Conservation (phyloP, 441 rosid species). For the Populus hybrid region DNA sequence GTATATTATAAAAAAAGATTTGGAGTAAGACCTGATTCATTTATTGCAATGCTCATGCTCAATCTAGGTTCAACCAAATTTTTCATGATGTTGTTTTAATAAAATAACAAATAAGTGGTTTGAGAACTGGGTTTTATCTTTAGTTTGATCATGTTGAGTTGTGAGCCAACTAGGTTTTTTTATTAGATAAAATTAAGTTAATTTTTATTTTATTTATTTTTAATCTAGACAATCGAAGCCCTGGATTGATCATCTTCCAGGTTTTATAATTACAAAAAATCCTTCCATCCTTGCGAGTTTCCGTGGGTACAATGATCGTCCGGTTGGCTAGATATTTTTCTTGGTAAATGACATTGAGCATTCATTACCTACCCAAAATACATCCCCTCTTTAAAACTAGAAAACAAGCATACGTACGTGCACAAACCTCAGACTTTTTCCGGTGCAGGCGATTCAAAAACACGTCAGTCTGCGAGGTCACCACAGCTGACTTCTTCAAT, state of each 20-base stretch:
- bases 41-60: too few species aligned
- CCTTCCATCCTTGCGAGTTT: not conserved
- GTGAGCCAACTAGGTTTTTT: not conserved
- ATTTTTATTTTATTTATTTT: too few species aligned
- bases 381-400: not conserved
- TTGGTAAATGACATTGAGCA: not conserved
- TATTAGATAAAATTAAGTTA: too few species aligned
- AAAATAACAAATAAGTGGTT: not conserved
- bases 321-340: not conserved
- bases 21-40: too few species aligned
- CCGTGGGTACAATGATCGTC: not conserved
- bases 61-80: too few species aligned
- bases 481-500: too few species aligned
- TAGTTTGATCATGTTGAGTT: not conserved
- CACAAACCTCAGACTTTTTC: not conserved
- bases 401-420: not conserved
- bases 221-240: not conserved
- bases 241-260: not conserved
- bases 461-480: too few species aligned
- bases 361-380: too few species aligned
- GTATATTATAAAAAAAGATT: too few species aligned
- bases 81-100: too few species aligned
- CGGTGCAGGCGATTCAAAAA: not conserved
- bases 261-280: too few species aligned
- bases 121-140: not conserved